Evolutionary conservation across 169 alveolate species (phyloP).

Genomic region (Cryptosporidium ryanae): DNA sequence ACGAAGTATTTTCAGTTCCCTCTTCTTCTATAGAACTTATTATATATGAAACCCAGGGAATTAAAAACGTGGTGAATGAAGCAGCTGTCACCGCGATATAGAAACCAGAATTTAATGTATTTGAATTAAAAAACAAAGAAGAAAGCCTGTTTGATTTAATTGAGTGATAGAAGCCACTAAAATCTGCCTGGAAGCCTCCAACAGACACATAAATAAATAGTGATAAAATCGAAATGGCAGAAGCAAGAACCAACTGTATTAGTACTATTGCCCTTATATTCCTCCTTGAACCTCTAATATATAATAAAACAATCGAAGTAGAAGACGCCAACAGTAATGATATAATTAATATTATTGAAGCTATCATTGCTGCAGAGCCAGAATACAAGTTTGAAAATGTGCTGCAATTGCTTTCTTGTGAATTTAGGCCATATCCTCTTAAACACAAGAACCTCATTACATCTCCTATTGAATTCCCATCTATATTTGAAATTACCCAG

Average conservation of each 20-base stretch:
- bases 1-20: neutral
- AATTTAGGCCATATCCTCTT: slow-evolving; percentile 47
- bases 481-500: slow-evolving; percentile 66
- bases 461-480: slow-evolving; percentile 66
- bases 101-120: slow-evolving; percentile 49
- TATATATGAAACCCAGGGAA: slow-evolving; percentile 62
- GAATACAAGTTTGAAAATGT: slow-evolving; percentile 59
- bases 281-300: slow-evolving; percentile 18
- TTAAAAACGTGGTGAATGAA: slow-evolving; percentile 28
- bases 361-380: slow-evolving; percentile 64
- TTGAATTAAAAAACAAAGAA: slow-evolving; percentile 42
- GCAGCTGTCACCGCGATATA: slow-evolving; percentile 40
- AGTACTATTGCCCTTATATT: slow-evolving; percentile 42
- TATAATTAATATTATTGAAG: slow-evolving; percentile 22
- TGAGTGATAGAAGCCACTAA: slow-evolving; percentile 38
- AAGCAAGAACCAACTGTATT: slow-evolving; percentile 40
- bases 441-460: slow-evolving; percentile 72
- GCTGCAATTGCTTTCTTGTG: slow-evolving; percentile 37
- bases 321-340: slow-evolving; percentile 27
- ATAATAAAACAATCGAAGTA: slow-evolving; percentile 9
- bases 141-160: slow-evolving; percentile 51
- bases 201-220: slow-evolving; percentile 31
- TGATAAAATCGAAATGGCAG: slow-evolving; percentile 13
- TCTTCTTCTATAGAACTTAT: slow-evolving; percentile 22
- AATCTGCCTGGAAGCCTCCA: slow-evolving; percentile 66